Conservation (phyloP, 371 early-diverging fungal genomes). For the Mucor saturninus region DNA sequence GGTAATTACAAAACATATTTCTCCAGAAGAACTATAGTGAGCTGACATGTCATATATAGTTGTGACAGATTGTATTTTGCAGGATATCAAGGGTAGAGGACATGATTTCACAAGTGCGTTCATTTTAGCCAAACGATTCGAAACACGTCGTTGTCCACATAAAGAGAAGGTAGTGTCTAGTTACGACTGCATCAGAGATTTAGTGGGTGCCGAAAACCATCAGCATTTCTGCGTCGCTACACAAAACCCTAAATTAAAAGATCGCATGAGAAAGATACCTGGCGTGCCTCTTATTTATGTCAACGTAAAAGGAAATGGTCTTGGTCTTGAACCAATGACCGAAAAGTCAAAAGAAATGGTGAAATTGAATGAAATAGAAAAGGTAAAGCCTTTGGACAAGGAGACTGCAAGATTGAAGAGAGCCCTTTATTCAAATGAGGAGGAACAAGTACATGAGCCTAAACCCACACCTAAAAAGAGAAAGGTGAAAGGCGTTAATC, state of each 20-base stretch:
- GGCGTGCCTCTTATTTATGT: constrained; percentile 90
- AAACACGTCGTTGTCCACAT: constrained; percentile 83
- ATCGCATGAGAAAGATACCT: constrained; percentile 70
- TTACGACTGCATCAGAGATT: constrained; percentile 72
- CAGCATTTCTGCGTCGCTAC: constrained; percentile 85
- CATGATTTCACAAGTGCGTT: constrained; percentile 64
- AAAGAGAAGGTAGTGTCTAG: constrained; percentile 58
- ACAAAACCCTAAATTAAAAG: constrained; percentile 72
- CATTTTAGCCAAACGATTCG: constrained; percentile 67
- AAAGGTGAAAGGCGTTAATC: constrained; percentile 80
- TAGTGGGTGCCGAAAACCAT: constrained; percentile 73
- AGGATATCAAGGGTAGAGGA: constrained; percentile 72
- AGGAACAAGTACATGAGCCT: constrained; percentile 2
- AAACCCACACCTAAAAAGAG: constrained; percentile 30
- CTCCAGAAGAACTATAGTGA: not conserved
- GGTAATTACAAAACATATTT: constrained; percentile 3
- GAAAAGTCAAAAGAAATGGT: constrained; percentile 23
- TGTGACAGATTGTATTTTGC: constrained; percentile 81
- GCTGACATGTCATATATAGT: constrained; percentile 46
- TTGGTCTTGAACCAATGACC: constrained; percentile 80
- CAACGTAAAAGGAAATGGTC: constrained; percentile 47
- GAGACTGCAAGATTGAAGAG: constrained; percentile 56
- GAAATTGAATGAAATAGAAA: constrained; percentile 44
- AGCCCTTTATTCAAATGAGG: constrained; percentile 15
- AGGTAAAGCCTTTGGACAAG: constrained; percentile 58